Conservation (phyloP, 371 early-diverging fungal genomes). For the Mucor mucedo region DNA sequence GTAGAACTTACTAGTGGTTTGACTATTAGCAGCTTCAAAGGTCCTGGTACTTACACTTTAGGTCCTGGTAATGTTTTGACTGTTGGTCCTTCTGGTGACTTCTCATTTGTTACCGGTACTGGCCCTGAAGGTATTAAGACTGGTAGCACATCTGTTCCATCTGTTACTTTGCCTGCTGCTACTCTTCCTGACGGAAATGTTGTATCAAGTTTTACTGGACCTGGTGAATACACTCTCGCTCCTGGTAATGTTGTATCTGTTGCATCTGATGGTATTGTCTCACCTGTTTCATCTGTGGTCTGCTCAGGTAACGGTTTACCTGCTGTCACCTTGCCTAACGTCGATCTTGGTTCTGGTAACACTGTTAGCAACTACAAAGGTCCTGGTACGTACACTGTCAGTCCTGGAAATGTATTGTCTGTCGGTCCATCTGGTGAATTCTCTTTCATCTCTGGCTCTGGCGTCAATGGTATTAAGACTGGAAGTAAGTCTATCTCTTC, state of each 20-base stretch:
- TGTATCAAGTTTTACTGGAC: constrained; percentile 2
- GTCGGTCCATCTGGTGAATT: not conserved
- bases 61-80: constrained; percentile 7
- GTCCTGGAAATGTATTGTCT: not conserved
- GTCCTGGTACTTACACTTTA: not conserved
- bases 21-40: too few species aligned
- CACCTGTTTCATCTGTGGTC: not conserved
- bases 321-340: not conserved
- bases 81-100: not conserved
- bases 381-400: constrained; percentile 1
- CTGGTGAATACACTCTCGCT: constrained; percentile 2
- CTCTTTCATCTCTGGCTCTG: not conserved
- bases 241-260: constrained; percentile 3
- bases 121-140: not conserved
- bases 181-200: not conserved
- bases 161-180: not conserved
- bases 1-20: too few species aligned
- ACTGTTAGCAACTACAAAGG: not conserved
- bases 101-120: not conserved
- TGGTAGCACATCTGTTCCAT: not conserved
- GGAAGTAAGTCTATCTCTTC: not conserved
- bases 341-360: not conserved
- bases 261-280: not conserved
- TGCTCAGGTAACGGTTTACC: not conserved
- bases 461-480: not conserved